These are phyloP conservation scores for Cerrena zonata DNA, from an alignment of 1,284 basidiomycete species.

Conservation along the genomic window DNA sequence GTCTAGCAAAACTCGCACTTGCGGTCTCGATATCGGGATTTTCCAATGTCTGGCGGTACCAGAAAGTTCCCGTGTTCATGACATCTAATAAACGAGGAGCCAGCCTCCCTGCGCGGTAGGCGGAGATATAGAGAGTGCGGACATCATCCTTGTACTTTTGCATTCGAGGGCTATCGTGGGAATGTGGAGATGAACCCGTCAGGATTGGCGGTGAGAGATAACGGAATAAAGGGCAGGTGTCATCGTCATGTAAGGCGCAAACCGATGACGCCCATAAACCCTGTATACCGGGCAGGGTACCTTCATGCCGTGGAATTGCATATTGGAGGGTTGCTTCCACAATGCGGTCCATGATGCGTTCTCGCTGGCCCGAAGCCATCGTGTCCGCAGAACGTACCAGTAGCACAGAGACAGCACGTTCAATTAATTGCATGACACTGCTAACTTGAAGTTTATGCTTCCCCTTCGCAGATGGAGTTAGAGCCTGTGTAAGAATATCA, in stretches of 20 bases:
- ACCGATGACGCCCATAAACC: slow-evolving; percentile 46
- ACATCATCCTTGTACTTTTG: slow-evolving; percentile 24
- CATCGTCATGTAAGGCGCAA: slow-evolving; percentile 54
- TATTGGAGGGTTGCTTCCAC: slow-evolving; percentile 73
- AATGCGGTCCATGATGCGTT: slow-evolving; percentile 58
- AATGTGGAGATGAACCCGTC: background rate
- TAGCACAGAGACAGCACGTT: slow-evolving; percentile 53
- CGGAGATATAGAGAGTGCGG: slow-evolving; percentile 47
- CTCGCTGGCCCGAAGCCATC: slow-evolving; percentile 56
- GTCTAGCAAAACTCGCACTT: slow-evolving; percentile 51
- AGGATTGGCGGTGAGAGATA: slow-evolving; percentile 43
- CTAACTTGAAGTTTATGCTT: slow-evolving; percentile 50
- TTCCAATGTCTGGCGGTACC: slow-evolving; percentile 70
- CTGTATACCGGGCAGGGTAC: slow-evolving; percentile 27
- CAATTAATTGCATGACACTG: slow-evolving; percentile 72
- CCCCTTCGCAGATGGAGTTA: slow-evolving; percentile 33
- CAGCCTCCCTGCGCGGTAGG: slow-evolving; percentile 58
- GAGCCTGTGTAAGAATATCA: slow-evolving; percentile 41
- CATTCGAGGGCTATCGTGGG: slow-evolving; percentile 15
- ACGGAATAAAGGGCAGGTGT: slow-evolving; percentile 47
- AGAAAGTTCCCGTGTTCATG: slow-evolving; percentile 56
- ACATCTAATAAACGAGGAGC: slow-evolving; percentile 54
- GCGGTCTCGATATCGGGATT: slow-evolving; percentile 68
- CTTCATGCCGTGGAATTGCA: slow-evolving; percentile 54
- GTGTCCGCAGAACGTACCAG: slow-evolving; percentile 43